Base-by-base conservation (phyloP, 805 yeast genomes). In the Candida rishiriensis region DNA sequence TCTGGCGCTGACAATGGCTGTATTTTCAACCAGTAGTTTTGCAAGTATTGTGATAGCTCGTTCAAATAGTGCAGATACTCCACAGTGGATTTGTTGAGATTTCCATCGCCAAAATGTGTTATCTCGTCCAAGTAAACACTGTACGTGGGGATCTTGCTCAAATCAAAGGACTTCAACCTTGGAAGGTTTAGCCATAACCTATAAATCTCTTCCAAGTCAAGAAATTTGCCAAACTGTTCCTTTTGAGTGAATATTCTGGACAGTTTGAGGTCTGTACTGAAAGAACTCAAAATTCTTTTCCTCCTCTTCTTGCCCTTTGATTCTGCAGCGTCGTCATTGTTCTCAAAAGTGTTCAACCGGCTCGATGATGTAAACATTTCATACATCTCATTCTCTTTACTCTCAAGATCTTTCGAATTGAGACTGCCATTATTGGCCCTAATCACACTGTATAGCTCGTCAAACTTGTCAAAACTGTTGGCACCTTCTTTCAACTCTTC, bases 211-310 rank as follows among this genome's bases (percentile, higher is more conserved):
- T 69, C 57, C 42, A 88, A 65, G 48, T 88, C 91, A 15, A 89
- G 50, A 50, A 61, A 78, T 48, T 73, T 74, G 0, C 96, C 96
- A 55, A 72, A 75, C 30, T 64, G 62, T 58, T 89, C 96, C 29
- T 73, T 78, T 3, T 75, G 71, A 0, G 78, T 66, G 57, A 85
- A 88, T 6, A 78, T 39, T 0, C 55, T 41, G 14, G 77, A 74
- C 3, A 85, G 49, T 16, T 70, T 68, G 11, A 86, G 42, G 42
- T 72, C 73, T 0, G 71, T 55, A 0, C 83, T 79, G 39, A 69
- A 74, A 14, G 69, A 63, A 45, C 88, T 77, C 33, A 79, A 59
- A 2, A 79, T 52, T 49, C 65, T 53, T 51, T 61, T 66, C 40
- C 68, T 56, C 49, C 62, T 47, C 45, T 38, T 48, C 43, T 42